Evolutionary conservation across 768 basidiomycete species (phyloP), one percentile per base, ranked within the genome.

Genomic region (Russula sp.): DNA sequence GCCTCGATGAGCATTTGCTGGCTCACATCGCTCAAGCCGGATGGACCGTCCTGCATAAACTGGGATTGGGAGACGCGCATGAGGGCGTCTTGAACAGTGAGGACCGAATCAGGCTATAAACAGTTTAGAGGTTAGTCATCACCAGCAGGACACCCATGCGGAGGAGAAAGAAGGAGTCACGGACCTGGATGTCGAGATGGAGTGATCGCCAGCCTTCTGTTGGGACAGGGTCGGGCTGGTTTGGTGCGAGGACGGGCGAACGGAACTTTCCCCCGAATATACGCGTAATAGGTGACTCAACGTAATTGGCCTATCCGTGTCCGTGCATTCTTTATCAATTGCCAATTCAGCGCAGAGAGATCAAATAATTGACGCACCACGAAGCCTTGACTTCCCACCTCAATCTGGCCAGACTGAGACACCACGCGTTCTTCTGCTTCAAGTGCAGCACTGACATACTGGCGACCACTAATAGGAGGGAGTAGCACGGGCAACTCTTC

Each of bases 201-300:
- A 99, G 74, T 7, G 90, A 87, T 64, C 93, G 84, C 87, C 94
- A 98, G 58, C 94, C 94, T 74, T 98, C 5, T 30, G 28, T 95
- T 16, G 92, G 84, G 28, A 91, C 87, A 1, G 88, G 90, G 71
- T n/a, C 95, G 67, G 87, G 87, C 70, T 91, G 86, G 16, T 88
- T 84, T 1, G 92, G 91, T 8, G 87, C 87, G 42, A 84, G 83
- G 2, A 98, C 78, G 0, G 90, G 87, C 24, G 90, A 90, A 22
- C 94, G 85, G 76, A 94, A 48, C n/a, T n/a, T 46, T 10, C 44
- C 44, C 9, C n/a, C 44, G n/a, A 46, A 46, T n/a, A 46, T 46
- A n/a, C n/a, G 44, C 44, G 20, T 10, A 3, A 46, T n/a, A n/a
- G 44, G 44, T n/a, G 44, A n/a, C 10, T 46, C 44, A 4, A n/a